Evolutionary conservation across 768 basidiomycete genomes (phyloP), one percentile per base, ranked within the genome.

Genomic region (Mycena olivaceomarginata): DNA sequence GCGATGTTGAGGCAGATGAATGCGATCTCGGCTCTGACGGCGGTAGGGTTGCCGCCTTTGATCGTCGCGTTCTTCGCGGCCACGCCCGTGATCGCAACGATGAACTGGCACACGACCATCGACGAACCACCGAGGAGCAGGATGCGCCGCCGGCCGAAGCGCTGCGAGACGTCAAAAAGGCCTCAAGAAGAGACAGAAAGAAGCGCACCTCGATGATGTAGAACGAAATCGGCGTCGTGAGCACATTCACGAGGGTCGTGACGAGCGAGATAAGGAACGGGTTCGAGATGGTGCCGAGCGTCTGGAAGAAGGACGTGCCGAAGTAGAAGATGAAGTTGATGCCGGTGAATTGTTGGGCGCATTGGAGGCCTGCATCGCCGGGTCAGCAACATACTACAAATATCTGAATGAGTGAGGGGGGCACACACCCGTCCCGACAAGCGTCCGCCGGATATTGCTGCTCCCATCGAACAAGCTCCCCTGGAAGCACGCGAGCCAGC

Each of bases 241-340:
- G 88, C 39, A 93, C 92, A 82, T 96, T 95, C 86, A 97, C 94
- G 82, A 95, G 89, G 82, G 91, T 92, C 77, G 94, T 95, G 77
- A 91, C 92, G 75, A 96, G 90, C 67, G 90, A 87, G 83, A 92
- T 92, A 70, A 94, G 83, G 91, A 93, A 94, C 4, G 89, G 81
- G 78, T 93, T 88, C 7, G 77, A 69, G 78, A 94, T 92, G n/a
- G 71, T 72, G 53, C 71, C 92, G 92, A 20, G 92, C 87, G 72
- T 88, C 87, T 88, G 70, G 87, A 94, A 93, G 91, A 94, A 94
- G 13, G 91, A 89, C 0, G 93, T 94, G 40, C 92, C 92, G 39
- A 72, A 94, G 87, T 93, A 94, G 85, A 94, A 93, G 83, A 93
- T 92, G 82, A 93, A 93, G 86, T 93, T 94, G 85, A 93, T 93